Percentiles rank a stretch among this genome's conserved stretches.
Conservation (phyloP, 2,329 filamentous ascomycete genomes). For the Gaeumannomyces sp. region DNA sequence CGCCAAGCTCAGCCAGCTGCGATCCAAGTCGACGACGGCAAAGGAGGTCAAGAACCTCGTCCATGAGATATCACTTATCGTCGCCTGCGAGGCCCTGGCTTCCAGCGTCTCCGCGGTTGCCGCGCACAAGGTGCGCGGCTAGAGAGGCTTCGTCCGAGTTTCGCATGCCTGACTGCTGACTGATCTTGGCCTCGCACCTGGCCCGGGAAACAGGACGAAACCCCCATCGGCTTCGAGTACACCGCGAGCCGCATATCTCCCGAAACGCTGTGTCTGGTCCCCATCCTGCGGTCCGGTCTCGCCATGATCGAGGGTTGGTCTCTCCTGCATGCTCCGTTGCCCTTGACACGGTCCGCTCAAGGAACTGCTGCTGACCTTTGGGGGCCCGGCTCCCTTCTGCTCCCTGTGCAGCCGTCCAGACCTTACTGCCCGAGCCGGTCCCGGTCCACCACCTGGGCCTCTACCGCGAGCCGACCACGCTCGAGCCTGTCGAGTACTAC, state of each 20-base stretch:
- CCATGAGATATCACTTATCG: constrained; percentile 77
- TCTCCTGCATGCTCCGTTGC: background rate
- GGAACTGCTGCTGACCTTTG: background rate
- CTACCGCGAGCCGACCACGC: constrained; percentile 81
- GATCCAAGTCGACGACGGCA: constrained; percentile 62
- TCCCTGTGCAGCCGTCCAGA: constrained; percentile 60
- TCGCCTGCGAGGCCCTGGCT: constrained; percentile 76
- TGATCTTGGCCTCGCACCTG: background rate
- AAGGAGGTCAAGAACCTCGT: constrained; percentile 76
- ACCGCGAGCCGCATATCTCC: constrained; percentile 58
- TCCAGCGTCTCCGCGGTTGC: constrained; percentile 49
- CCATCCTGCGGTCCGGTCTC: constrained; percentile 86
- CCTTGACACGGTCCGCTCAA: background rate
- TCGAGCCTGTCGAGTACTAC: constrained; percentile 94
- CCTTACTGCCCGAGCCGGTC: constrained; percentile 71
- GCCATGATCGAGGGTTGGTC: constrained; percentile 76
- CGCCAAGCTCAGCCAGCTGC: constrained; percentile 85
- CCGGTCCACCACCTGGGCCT: constrained; percentile 91
- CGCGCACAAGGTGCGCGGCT: constrained; percentile 56
- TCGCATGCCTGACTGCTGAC: background rate
- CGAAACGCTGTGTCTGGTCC: constrained; percentile 69
- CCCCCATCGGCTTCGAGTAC: constrained; percentile 73
- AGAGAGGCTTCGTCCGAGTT: background rate
- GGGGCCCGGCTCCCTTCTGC: background rate
- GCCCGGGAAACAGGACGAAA: constrained; percentile 53